A percentile compares a stretch with the other conserved stretches of the same genome.
Evolutionary conservation across 1,139 yeast species (phyloP).

Genomic region (Hansenula sp.): DNA sequence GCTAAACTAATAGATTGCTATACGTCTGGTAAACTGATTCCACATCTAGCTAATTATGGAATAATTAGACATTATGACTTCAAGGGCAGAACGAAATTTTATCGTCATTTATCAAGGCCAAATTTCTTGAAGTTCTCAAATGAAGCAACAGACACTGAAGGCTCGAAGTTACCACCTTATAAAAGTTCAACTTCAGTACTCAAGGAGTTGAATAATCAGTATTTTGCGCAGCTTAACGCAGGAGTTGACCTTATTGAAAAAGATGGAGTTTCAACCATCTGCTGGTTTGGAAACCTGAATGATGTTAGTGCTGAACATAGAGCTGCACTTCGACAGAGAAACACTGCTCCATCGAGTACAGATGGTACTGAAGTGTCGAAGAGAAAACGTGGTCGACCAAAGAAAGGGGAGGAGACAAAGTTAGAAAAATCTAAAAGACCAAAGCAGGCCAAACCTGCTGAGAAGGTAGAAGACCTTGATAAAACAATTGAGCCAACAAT

Average conservation of each 20-base stretch:
- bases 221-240: conserved; percentile 20
- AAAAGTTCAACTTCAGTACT: conserved; percentile 11
- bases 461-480: too few relatives aligned
- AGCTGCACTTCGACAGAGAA: not conserved
- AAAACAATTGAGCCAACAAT: too few relatives aligned
- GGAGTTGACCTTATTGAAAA: conserved; percentile 15
- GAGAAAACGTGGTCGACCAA: conserved; percentile 20
- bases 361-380: not conserved
- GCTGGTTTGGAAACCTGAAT: conserved; percentile 22
- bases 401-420: conserved; percentile 15
- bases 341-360: not conserved
- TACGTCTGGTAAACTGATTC: conserved; percentile 32
- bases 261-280: conserved; percentile 11
- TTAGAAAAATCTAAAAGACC: too few relatives aligned
- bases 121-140: conserved; percentile 30
- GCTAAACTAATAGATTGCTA: conserved; percentile 45
- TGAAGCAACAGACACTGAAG: conserved; percentile 19
- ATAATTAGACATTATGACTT: conserved; percentile 66
- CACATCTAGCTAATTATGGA: conserved; percentile 31
- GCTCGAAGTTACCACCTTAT: conserved; percentile 25
- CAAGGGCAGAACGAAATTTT: conserved; percentile 69
- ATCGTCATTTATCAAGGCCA: conserved; percentile 54
- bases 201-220: conserved; percentile 14
- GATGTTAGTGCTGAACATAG: not conserved
- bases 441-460: too few relatives aligned